Evolutionary conservation across 2,329 filamentous ascomycete genomes (phyloP), one percentile per base, ranked within the genome.

Genomic region (Harringtonia aguacate): DNA sequence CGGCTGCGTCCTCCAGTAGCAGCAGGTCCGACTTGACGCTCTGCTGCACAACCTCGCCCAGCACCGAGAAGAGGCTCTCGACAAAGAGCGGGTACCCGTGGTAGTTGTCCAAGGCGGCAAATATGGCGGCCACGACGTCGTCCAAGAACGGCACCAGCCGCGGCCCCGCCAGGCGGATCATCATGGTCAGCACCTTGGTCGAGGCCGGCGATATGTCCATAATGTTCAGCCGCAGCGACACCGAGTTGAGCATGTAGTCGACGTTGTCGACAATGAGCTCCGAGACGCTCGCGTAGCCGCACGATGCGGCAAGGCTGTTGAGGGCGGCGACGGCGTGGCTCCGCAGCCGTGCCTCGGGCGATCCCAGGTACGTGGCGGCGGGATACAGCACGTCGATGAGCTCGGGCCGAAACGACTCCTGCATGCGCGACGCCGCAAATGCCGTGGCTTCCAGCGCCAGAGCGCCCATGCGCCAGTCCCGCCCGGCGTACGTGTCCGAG

Each of bases 191-290:
- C 2, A 97, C 92, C 52, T 90, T 84, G 3, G 89, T 88, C 4
- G 87, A 88, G 50, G 94, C 85, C 1, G 90, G 89, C 1, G 88
- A 90, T 42, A 97, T 82, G 51, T 95, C 88, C 51, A 95, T 86
- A 0, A 86, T 86, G 54, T 95, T 95, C 8, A 98, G 73, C 49
- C 88, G 85, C 48, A 97, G 64, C 0, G 86, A 86, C 15, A 98
- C 79, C 0, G 92, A 86, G 57, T 97, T 97, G 48, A 97, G 82
- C 63, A 98, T 84, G 59, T 98, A 98, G 61, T 98, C 92, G 15
- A 87, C 89, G 48, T 98, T 98, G 42, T 84, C 79, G 24, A 97
- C 76, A 33, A 98, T 81, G 51, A 98, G 68, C 15, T 85, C 79
- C 22, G 83, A 82, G 5, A 90, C 83, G 53, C 73, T 80, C 0